Percentiles rank a stretch among this genome's conserved stretches.
These are phyloP conservation scores for Sphaerulina populicola DNA, from an alignment of 2,329 filamentous ascomycete species.

Conservation along the genomic window DNA sequence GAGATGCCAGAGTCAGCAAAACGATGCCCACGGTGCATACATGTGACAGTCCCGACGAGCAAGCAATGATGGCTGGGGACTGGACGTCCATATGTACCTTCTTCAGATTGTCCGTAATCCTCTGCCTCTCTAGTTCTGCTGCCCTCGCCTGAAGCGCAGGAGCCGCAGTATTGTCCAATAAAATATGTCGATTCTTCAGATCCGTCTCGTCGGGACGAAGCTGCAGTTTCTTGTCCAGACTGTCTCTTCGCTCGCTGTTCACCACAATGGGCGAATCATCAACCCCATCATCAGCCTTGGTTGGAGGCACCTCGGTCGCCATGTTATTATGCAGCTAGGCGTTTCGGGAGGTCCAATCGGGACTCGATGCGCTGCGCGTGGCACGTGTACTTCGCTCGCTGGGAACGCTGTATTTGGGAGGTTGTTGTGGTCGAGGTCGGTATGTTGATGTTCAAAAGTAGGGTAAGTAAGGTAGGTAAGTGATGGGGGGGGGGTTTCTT, in stretches of 20 bases:
- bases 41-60: no score
- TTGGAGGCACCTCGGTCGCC: constrained; percentile 4
- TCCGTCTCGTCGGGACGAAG: constrained; percentile 49
- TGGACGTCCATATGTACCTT: constrained; percentile 34
- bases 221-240: constrained; percentile 33
- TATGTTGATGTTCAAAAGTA: no score
- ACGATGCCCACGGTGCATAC: no score
- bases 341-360: no score
- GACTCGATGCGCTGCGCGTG: no score
- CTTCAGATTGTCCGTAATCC: constrained; percentile 54
- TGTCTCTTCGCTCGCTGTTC: constrained; percentile 14
- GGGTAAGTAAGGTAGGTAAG: no score
- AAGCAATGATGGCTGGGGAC: not conserved
- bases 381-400: no score
- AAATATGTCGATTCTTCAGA: constrained; percentile 57
- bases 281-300: constrained; percentile 7
- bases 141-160: constrained; percentile 57
- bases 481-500: no score
- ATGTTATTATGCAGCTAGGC: constrained; percentile 4
- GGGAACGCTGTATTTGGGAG: no score
- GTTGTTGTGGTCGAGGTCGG: no score
- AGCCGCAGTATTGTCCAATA: constrained; percentile 58
- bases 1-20: not conserved
- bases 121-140: constrained; percentile 57
- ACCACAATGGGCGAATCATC: constrained; percentile 15